Percentiles rank a stretch among this genome's conserved stretches.
These are phyloP conservation scores for Nitzschia inconspicua DNA, from an alignment of 108 stramenopile species.

Conservation along the genomic window DNA sequence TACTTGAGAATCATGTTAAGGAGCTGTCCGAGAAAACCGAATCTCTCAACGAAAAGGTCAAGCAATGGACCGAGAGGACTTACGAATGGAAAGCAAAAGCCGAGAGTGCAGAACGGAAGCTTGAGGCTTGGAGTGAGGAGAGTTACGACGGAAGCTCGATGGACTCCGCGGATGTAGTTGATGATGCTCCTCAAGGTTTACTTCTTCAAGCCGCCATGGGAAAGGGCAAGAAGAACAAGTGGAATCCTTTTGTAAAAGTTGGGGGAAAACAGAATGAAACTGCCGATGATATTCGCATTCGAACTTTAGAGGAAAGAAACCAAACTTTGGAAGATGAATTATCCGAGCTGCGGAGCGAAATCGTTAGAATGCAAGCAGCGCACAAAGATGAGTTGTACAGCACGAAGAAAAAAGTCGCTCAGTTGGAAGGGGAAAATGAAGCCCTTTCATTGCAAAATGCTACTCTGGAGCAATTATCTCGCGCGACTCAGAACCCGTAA, in stretches of 20 bases:
- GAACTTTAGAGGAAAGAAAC: constrained; percentile 26
- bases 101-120: constrained; percentile 27
- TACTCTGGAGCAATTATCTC: constrained; percentile 6
- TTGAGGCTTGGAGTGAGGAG: background rate
- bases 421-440: constrained; percentile 38
- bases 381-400: constrained; percentile 41
- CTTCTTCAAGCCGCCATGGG: constrained; percentile 37
- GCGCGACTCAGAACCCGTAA: no score
- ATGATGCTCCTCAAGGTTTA: constrained; percentile 27
- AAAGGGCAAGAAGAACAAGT: background rate
- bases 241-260: constrained; percentile 8
- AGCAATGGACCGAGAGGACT: constrained; percentile 28
- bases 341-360: constrained; percentile 28
- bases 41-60: constrained; percentile 7
- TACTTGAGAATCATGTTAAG: constrained; percentile 7
- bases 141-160: background rate
- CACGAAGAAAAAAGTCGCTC: constrained; percentile 28
- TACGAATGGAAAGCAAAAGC: constrained; percentile 39
- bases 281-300: constrained; percentile 29
- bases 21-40: constrained; percentile 20
- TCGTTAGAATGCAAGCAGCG: constrained; percentile 31
- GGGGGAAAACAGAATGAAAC: constrained; percentile 1
- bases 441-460: constrained; percentile 18
- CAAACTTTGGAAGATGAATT: constrained; percentile 13
- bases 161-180: background rate